Evolutionary conservation across 495 filamentous ascomycete species (phyloP).

Genomic region (Bryoglossum gracile): DNA sequence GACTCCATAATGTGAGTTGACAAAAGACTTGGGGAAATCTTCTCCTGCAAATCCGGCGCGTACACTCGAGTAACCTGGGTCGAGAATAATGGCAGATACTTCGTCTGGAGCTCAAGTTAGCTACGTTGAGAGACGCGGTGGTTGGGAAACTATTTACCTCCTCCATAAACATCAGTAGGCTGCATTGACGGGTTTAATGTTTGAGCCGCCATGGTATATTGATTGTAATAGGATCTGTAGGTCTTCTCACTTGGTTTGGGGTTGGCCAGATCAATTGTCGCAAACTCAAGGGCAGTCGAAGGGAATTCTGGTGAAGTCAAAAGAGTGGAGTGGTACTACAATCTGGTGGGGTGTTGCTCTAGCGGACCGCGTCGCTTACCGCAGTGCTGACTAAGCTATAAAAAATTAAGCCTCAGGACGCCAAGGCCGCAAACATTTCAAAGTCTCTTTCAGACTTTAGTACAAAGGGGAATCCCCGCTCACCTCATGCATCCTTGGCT

Average conservation of each 20-base stretch:
- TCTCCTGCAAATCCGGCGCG: constrained; percentile 97
- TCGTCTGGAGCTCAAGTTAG: constrained; percentile 80
- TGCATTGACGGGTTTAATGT: constrained; percentile 26
- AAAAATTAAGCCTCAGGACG: too few relatives aligned
- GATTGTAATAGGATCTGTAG: background rate
- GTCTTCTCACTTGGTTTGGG: background rate
- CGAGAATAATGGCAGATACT: constrained; percentile 92
- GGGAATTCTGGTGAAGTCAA: too few relatives aligned
- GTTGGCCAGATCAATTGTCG: too few relatives aligned
- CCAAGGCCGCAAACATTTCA: too few relatives aligned
- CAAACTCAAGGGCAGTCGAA: too few relatives aligned
- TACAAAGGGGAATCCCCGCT: too few relatives aligned
- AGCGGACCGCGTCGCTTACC: too few relatives aligned
- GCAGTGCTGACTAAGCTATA: too few relatives aligned
- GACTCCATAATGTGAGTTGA: constrained; percentile 71
- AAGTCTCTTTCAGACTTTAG: too few relatives aligned
- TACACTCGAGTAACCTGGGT: constrained; percentile 81
- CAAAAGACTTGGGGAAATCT: constrained; percentile 89
- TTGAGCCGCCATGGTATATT: constrained; percentile 25
- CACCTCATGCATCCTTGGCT: too few relatives aligned
- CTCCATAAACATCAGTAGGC: constrained; percentile 69
- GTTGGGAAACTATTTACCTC: constrained; percentile 45
- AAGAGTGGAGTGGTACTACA: too few relatives aligned
- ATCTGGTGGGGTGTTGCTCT: too few relatives aligned
- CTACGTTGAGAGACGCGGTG: constrained; percentile 9